Evolutionary conservation across 805 yeast species (phyloP), one percentile per base, ranked within the genome.

Genomic region (Wickerhamiella nectarea): DNA sequence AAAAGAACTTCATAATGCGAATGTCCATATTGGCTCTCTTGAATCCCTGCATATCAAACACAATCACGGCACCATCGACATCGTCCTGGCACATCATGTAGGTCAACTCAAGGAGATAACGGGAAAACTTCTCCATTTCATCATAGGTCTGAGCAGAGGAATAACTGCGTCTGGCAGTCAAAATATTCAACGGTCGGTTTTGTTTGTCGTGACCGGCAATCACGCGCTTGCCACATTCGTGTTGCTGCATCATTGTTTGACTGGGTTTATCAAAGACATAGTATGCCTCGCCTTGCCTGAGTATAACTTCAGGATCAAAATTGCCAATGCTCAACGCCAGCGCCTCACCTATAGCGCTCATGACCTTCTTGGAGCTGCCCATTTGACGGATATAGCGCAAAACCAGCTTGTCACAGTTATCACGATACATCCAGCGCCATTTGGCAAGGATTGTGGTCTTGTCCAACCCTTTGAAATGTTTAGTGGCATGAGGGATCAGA

Each of bases 21-120:
- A 85, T 85, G 64, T 91, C 98, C 82, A 94, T 91, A 60, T 89
- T 91, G 47, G 86, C 72, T 69, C 86, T 74, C 6, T 93, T 74
- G 58, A 91, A 91, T 4, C 80, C 94, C 10, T 81, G 69, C 56
- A 91, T 66, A 59, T 91, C 98, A 59, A 91, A 91, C 26, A 91
- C 62, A 43, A 91, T 75, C 2, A 91, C 76, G 38, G 85, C 86
- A 10, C 80, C 77, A 58, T 85, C 95, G 28, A 74, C 71, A 2
- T 85, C 82, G 49, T 80, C 89, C 49, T 67, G 72, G 51, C 87
- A 65, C 48, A 80, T 71, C 49, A 89, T 63, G 51, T 95, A 71
- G n/a, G 84, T 73, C 56, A 78, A 74, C 63, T 91, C 99, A 53
- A 91, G 84, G 41, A 78, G 66, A 43, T 80, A 58, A 36, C 87